Conservation (phyloP, 1,284 basidiomycete species). For the Flammula alnicola region DNA sequence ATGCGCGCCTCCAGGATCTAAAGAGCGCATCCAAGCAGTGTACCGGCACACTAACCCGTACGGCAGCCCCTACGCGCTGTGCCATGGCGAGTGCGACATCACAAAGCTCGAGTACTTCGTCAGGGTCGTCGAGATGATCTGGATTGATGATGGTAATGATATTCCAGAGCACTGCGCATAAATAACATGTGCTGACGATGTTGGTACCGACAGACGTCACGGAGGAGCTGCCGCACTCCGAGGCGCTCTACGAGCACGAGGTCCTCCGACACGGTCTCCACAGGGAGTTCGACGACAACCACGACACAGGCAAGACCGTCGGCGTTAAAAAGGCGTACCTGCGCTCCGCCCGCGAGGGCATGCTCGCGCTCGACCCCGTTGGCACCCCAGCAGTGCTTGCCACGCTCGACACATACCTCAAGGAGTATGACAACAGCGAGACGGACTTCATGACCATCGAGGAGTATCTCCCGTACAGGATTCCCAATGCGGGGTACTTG, state of each 20-base stretch:
- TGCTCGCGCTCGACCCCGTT: slow-evolving; percentile 22
- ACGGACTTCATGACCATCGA: slow-evolving; percentile 23
- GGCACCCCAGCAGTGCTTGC: slow-evolving; percentile 17
- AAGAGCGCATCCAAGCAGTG: slow-evolving; percentile 22
- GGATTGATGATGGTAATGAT: slow-evolving; percentile 27
- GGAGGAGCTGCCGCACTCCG: slow-evolving; percentile 25
- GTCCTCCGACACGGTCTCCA: slow-evolving; percentile 26
- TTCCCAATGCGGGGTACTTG: slow-evolving; percentile 27
- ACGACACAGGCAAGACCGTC: slow-evolving; percentile 17
- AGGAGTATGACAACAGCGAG: slow-evolving; percentile 23
- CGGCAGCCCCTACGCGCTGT: slow-evolving; percentile 25
- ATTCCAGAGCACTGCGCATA: neutral
- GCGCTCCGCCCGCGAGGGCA: slow-evolving; percentile 17
- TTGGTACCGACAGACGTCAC: slow-evolving; percentile 22
- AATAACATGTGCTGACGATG: neutral
- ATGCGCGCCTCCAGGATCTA: slow-evolving; percentile 19
- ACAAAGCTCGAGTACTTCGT: slow-evolving; percentile 24
- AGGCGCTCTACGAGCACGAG: slow-evolving; percentile 24
- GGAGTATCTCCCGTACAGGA: slow-evolving; percentile 29
- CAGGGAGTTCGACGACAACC: slow-evolving; percentile 13
- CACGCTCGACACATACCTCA: slow-evolving; percentile 21
- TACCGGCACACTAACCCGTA: slow-evolving; percentile 26
- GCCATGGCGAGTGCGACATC: slow-evolving; percentile 22
- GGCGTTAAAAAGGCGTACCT: slow-evolving; percentile 25
- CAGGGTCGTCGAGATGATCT: slow-evolving; percentile 26